Evolutionary conservation across 1,284 basidiomycete genomes (phyloP).

Genomic region (Ceratorhiza oryzae-sativae): DNA sequence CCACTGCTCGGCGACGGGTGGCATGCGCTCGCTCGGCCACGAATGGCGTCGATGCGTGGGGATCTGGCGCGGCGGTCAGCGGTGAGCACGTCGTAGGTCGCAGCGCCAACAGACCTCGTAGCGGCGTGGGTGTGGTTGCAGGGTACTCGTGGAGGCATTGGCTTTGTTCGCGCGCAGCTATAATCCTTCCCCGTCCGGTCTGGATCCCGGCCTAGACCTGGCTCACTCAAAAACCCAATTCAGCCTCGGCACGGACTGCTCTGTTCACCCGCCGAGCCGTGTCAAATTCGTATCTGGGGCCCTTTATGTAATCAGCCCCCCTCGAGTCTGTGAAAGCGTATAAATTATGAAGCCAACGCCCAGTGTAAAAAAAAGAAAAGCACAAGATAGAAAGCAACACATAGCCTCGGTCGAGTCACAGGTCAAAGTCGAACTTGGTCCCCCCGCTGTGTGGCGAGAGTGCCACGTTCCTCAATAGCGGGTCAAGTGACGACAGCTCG

Average conservation of each 20-base stretch:
- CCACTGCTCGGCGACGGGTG: conserved; percentile 4
- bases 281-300: conserved; percentile 15
- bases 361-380: background rate
- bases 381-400: background rate
- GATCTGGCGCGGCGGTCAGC: too few relatives aligned
- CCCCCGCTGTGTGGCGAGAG: conserved; percentile 27
- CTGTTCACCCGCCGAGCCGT: background rate
- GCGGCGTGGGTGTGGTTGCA: conserved; percentile 11
- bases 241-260: conserved; percentile 7
- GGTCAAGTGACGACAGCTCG: conserved; percentile 79
- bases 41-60: conserved; percentile 3
- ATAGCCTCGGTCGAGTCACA: background rate
- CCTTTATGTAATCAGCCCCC: background rate
- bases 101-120: background rate
- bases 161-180: conserved; percentile 6
- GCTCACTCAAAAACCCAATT: conserved; percentile 37
- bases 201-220: conserved; percentile 32
- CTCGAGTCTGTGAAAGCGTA: background rate
- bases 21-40: conserved; percentile 4
- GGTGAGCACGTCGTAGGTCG: background rate
- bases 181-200: background rate
- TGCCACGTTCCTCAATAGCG: conserved; percentile 67
- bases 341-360: conserved; percentile 15
- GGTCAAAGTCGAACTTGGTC: conserved; percentile 22
- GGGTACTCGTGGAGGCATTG: conserved; percentile 6